Evolutionary conservation across 164 flowering plant genomes (phyloP), one percentile per base, ranked within the genome.

Genomic region (Vitis rotundifolia): DNA sequence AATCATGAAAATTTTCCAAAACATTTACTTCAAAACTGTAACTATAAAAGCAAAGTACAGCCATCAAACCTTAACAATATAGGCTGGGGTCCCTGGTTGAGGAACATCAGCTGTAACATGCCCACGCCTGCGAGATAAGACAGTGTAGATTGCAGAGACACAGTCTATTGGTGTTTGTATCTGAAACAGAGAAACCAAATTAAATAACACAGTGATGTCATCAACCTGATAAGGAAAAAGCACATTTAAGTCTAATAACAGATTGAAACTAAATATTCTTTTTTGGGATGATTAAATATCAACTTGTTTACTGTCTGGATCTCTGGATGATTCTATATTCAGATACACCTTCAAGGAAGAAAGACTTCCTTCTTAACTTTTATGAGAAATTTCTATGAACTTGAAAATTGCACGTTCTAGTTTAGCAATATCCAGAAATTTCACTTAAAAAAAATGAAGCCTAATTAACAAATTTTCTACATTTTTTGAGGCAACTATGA

Each of bases 111-210:
- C 91, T 37, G 95, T 94, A 49, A 93, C 94, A 85, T 92, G 99
- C 10, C 99, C 99, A 82, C 99, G 97, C 70, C 98, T 80, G 47
- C 97, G 95, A n/a, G 99, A 93, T 60, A 93, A 73, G 31, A 96
- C 98, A 0, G 97, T 93, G 72, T 92, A 96, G 75, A 96, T 96
- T 59, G 99, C 97, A 76, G 98, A 83, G 16, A 96, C 93, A 83
- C 99, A 96, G 63, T 93, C 99, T 53, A 86, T 91, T 37, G 99
- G 99, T 59, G 99, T 96, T 89, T 92, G 99, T 73, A 96, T 96
- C 98, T 96, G 97, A 68, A 78, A 82, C 60, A 69, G 13, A 5
- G 55, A 59, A 29, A 65, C 5, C 59, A 66, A 16, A n/a, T 63
- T 11, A 37, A 14, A 37, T 37, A 61, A 61, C 2, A 29, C 16